phyloP scores from a whole-genome alignment of 2,329 filamentous ascomycete genomes.

The Neonectria hederae region DNA sequence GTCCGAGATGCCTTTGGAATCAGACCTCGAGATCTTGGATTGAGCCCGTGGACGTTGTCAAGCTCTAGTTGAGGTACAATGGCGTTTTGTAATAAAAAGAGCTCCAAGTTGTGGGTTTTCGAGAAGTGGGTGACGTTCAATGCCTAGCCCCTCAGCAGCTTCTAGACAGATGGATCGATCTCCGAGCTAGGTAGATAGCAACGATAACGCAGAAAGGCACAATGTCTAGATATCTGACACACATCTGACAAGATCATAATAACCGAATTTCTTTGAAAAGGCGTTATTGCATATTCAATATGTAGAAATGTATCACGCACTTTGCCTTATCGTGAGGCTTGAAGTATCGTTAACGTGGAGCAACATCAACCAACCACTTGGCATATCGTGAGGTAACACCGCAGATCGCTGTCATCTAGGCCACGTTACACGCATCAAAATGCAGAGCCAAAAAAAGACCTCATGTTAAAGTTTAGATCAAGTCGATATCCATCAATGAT shows the following conservation, averaged over 20 bases:
- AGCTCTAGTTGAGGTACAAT: background rate
- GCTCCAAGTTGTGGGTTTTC: background rate
- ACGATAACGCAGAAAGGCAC: background rate
- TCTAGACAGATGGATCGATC: background rate
- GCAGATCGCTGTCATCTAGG: background rate
- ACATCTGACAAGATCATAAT: background rate
- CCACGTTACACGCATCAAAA: background rate
- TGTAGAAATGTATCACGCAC: background rate
- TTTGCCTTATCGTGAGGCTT: background rate
- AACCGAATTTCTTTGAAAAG: background rate
- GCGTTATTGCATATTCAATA: background rate
- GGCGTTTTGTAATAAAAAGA: background rate
- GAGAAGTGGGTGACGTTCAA: background rate
- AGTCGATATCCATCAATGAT: background rate
- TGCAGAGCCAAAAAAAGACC: background rate
- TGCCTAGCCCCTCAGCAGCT: background rate
- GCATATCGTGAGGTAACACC: background rate
- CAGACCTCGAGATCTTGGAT: background rate
- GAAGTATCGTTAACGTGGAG: background rate
- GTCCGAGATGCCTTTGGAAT: background rate
- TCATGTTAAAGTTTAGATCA: background rate
- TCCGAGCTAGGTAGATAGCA: background rate
- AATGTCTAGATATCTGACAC: background rate
- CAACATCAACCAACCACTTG: background rate
- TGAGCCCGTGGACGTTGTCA: background rate